A percentile compares a stretch with the other conserved stretches of the same genome.
phyloP scores from a whole-genome alignment of 139 green algal species.

The Microglena sp. region DNA sequence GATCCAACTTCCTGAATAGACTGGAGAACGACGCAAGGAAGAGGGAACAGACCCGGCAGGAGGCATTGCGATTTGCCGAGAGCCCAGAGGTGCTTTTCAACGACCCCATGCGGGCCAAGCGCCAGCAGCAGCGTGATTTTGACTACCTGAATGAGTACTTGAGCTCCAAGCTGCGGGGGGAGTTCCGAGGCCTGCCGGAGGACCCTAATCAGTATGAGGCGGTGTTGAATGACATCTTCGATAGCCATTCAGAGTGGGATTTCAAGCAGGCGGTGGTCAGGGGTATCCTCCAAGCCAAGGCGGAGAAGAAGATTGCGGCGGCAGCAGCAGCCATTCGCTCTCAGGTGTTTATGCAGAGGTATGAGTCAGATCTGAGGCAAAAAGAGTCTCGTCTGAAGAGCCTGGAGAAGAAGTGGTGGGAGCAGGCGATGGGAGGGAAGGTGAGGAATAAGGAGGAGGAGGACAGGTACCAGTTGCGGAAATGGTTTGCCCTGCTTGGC shows the following conservation, averaged over 20 bases:
- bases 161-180: too few species aligned
- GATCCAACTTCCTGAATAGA: slow-evolving; percentile 49
- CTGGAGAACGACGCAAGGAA: slow-evolving; percentile 32
- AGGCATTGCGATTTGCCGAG: slow-evolving; percentile 4
- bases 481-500: slow-evolving; percentile 22
- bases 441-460: slow-evolving; percentile 15
- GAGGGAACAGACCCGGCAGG: slow-evolving; percentile 15
- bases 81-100: slow-evolving; percentile 5
- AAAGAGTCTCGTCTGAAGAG: neutral
- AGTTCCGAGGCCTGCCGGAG: too few species aligned
- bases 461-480: slow-evolving; percentile 8
- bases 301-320: slow-evolving; percentile 18
- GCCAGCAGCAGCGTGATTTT: too few species aligned
- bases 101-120: slow-evolving; percentile 16
- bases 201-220: too few species aligned
- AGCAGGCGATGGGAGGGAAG: slow-evolving; percentile 7
- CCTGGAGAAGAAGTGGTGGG: slow-evolving; percentile 37
- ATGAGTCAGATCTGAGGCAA: slow-evolving; percentile 7
- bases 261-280: too few species aligned
- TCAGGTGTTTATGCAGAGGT: slow-evolving; percentile 49
- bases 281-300: slow-evolving; percentile 10
- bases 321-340: slow-evolving; percentile 29
- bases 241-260: too few species aligned
- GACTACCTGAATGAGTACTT: too few species aligned
- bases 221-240: too few species aligned